phyloP scores from a whole-genome alignment of 768 basidiomycete genomes.

The Psilocybe cyanescens region DNA sequence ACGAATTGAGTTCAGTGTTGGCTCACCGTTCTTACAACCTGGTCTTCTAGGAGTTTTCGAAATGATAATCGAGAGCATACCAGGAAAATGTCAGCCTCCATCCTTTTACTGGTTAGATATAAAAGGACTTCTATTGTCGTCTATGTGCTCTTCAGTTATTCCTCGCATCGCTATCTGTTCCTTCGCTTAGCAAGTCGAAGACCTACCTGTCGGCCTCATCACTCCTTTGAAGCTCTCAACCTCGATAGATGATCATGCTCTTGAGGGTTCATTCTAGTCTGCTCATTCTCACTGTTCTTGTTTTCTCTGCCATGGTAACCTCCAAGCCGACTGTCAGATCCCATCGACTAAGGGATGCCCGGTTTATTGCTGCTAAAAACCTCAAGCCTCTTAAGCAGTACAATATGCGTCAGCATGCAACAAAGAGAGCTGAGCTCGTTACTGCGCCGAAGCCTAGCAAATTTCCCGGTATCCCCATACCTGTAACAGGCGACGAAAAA shows the following conservation, averaged over 20 bases:
- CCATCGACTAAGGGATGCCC: neutral
- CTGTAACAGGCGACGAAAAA: neutral
- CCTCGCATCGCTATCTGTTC: neutral
- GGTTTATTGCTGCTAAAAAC: neutral
- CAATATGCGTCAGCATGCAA: neutral
- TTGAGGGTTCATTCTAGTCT: conserved; percentile 1
- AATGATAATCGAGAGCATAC: too few species aligned
- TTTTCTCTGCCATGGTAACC: conserved; percentile 2
- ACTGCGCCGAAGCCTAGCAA: neutral
- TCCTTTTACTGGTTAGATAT: neutral
- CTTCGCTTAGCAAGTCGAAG: neutral
- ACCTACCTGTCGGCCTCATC: neutral
- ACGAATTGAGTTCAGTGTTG: too few species aligned
- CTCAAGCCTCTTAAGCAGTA: conserved; percentile 8
- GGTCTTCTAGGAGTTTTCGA: too few species aligned
- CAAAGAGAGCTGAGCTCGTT: neutral
- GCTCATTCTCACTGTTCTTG: conserved; percentile 6
- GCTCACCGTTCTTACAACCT: too few species aligned
- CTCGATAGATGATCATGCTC: neutral
- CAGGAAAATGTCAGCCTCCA: neutral
- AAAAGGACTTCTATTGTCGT: neutral
- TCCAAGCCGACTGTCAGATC: conserved; percentile 5
- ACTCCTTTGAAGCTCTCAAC: neutral
- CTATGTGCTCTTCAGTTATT: neutral
- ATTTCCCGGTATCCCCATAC: neutral